A percentile compares a stretch with the other conserved stretches of the same genome.
Conservation (phyloP, 139 green algal genomes). For the Gonium pectorale region DNA sequence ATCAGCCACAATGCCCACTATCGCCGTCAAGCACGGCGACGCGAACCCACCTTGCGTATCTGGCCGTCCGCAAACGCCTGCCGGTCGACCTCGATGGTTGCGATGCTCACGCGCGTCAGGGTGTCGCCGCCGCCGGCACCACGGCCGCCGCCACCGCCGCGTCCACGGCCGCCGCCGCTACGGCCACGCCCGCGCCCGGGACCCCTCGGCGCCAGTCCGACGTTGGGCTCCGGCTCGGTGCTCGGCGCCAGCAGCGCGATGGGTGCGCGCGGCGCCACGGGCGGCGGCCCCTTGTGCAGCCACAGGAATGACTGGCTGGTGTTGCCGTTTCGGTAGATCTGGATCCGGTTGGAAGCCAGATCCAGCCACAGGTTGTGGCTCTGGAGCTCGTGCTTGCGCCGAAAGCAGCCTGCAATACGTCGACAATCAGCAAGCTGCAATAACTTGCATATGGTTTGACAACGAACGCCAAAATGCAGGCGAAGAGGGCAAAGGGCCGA, state of each 20-base stretch:
- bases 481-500: too few species aligned
- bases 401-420: not conserved
- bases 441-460: too few species aligned
- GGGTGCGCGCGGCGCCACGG: not conserved
- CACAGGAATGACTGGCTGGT: not conserved
- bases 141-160: not conserved
- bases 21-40: too few species aligned
- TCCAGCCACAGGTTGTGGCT: conserved; percentile 16
- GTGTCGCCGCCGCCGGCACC: not conserved
- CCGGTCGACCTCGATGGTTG: not conserved
- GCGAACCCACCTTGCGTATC: conserved; percentile 11
- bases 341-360: conserved; percentile 10
- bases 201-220: not conserved
- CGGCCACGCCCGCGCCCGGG: not conserved
- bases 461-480: too few species aligned
- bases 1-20: too few species aligned
- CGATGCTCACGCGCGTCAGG: conserved; percentile 15
- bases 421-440: too few species aligned
- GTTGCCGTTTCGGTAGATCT: conserved; percentile 28
- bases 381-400: not conserved
- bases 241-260: not conserved
- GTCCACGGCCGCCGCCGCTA: not conserved
- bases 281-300: not conserved
- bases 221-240: not conserved
- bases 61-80: not conserved